Base-by-base conservation (phyloP, 768 basidiomycete species). In the Tricholoma sp. region DNA sequence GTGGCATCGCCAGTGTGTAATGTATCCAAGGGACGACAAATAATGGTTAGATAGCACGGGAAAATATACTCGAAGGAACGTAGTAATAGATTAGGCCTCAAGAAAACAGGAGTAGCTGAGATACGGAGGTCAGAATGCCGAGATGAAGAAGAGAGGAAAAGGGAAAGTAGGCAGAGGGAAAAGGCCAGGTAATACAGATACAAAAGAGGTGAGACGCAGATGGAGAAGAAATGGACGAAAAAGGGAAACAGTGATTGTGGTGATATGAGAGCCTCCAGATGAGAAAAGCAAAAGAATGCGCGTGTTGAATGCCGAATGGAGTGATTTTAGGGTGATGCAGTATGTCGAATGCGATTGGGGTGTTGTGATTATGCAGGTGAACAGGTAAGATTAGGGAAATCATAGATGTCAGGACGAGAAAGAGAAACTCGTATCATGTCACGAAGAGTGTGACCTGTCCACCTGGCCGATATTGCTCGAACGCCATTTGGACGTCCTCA, bases 401-500 rank as follows among this genome's bases (percentile, higher is more conserved):
- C 22, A 45, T 50, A 52, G 41, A 29, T 56, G 50, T 29, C 27
- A 39, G 22, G 29, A 29, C 37, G 35, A 27, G 37, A 16, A 60
- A n/a, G 47, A 50, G 29, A 58, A 21, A 57, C 46, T 24, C 12
- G 45, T 24, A 56, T 84, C 76, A 91, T 69, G 83, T 86, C 66
- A 92, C 90, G 71, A 84, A 90, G 50, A 92, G 79, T 16, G 84
- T 88, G 57, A 92, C 88, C 72, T 90, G 90, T 59, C 83, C 83
- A n/a, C 86, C 87, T 29, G 87, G 84, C 61, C 84, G 79, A 72
- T 83, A 86, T 57, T 85, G 81, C 72, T 94, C 93, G 62, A 96
- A 94, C 37, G 94, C 94, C 83, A 96, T 92, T 64, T 92, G 89
- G 34, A 95, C 89, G 68, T 96, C 94, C 69, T 96, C 94, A 34